These are phyloP conservation scores for Zhuliangozyma blackwelliae DNA, from an alignment of 1,139 yeast genomes.

Conservation along the genomic window DNA sequence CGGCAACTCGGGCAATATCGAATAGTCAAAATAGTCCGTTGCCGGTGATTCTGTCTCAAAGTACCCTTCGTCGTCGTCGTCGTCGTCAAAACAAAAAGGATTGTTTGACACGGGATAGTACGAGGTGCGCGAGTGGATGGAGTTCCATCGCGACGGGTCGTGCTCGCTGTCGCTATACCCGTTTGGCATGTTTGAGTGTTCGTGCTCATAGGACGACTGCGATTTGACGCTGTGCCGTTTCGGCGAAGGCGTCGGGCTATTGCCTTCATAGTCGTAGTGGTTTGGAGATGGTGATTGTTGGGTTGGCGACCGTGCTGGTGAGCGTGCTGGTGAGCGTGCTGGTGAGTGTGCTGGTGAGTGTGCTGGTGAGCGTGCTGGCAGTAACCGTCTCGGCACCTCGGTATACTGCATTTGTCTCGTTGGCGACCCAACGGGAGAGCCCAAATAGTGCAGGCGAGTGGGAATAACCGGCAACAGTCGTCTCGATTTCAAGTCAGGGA, in stretches of 20 bases:
- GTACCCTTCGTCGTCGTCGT: constrained; percentile 22
- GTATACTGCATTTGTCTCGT: background rate
- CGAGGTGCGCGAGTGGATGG: constrained; percentile 12
- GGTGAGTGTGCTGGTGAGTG: background rate
- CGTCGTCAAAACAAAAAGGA: constrained; percentile 6
- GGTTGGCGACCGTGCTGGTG: background rate
- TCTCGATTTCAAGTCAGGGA: constrained; percentile 7
- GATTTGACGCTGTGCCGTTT: constrained; percentile 11
- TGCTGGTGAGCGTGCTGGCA: background rate
- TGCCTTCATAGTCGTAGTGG: background rate
- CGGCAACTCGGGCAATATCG: constrained; percentile 42
- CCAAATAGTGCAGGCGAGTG: background rate
- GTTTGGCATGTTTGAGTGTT: constrained; percentile 1
- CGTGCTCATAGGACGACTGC: background rate
- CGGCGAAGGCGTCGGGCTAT: constrained; percentile 33
- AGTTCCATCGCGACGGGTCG: constrained; percentile 12
- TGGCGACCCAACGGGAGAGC: constrained; percentile 4
- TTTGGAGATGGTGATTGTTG: constrained; percentile 1
- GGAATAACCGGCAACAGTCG: constrained; percentile 1
- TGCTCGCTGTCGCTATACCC: constrained; percentile 8
- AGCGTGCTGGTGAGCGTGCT: background rate
- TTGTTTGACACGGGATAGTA: constrained; percentile 12
- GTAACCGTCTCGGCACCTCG: background rate
- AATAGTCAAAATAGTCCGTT: constrained; percentile 34
- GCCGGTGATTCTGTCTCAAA: constrained; percentile 16